Evolutionary conservation across 2,329 filamentous ascomycete genomes (phyloP), one percentile per base, ranked within the genome.

Genomic region (Diaporthe vexans): DNA sequence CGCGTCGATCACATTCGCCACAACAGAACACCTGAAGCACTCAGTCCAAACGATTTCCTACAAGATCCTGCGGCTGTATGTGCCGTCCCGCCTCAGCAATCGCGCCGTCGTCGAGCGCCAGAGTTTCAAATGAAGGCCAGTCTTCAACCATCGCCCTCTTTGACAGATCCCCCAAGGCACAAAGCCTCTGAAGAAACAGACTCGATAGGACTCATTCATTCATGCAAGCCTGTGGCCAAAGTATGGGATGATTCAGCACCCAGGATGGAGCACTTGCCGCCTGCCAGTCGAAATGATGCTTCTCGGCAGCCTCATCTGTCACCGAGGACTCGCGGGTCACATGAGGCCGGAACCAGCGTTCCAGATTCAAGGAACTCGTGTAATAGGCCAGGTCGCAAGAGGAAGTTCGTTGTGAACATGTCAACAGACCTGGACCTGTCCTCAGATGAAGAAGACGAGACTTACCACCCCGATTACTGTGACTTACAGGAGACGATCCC

Each of bases 371-470:
- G 17, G 10, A 21, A 21, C 15, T 29, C 54, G 6, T 24, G 21
- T 56, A 4, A 4, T 6, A 5, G 59, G 9, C 26, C 48, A 24
- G 56, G 24, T n/a, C 48, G 24, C 37, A 40, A 71, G 33, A 46
- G 52, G 56, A 33, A 33, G n/a, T 74, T 61, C 21, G 51, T 52
- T 11, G 54, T 76, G 21, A 67, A 76, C 73, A 75, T 76, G 73
- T 73, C 71, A 35, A 71, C 67, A 10, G 73, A 75, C 48, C 65
- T 71, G 26, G 67, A 73, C 8, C 48, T 71, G n/a, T 75, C 75
- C 35, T 75, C 73, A 15, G 75, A 76, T 26, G 73, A 75, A 24
- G 75, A 76, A 33, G 51, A 48, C n/a, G 70, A 65, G 26, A 26
- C 35, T 13, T n/a, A 29, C 17, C 70, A 24, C 40, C 11, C 57